Evolutionary conservation across 1,139 yeast genomes (phyloP), one percentile per base, ranked within the genome.

Genomic region (Pichia sp.): DNA sequence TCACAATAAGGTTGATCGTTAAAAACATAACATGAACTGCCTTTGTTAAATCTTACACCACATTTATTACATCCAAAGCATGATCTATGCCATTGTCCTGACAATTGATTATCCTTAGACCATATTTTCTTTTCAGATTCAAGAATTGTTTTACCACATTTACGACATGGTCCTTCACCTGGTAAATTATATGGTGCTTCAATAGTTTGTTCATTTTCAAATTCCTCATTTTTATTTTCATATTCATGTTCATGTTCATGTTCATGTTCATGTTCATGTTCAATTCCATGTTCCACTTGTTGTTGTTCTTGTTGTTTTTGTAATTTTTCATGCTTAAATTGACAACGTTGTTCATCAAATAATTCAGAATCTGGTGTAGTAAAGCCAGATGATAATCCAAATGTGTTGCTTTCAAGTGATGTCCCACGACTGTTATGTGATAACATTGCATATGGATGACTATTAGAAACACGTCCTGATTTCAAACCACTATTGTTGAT

Each of bases 11-110:
- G 96, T 49, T 69, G 61, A 62, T 92, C 95, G 39, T 80, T 70
- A 38, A 78, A 71, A 3, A 86, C 95, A 63, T 89, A 90, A 59
- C 95, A 87, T 46, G 82, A 85, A 16, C 78, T 76, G 16, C 74
- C 70, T 56, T 78, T 81, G 51, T 69, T 71, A 62, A 84, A 84
- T 37, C 62, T 65, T 2, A 73, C 59, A 6, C 65, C 64, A 66
- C 96, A 87, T n/a, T 67, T 62, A 24, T 72, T 64, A 66, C 98
- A 92, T 23, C 70, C 67, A 68, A 92, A 90, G 62, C 98, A 92
- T 16, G 71, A 67, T 42, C 95, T 73, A 62, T 92, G 98, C 97
- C 97, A 90, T 63, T 89, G 94, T 0, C 98, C 98, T 1, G 90
- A 76, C 36, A 92, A 68, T 55, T 84, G 90, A 24, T 84, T 83